Conservation (phyloP, 331 rosid genomes). For the Saraca asoca region DNA sequence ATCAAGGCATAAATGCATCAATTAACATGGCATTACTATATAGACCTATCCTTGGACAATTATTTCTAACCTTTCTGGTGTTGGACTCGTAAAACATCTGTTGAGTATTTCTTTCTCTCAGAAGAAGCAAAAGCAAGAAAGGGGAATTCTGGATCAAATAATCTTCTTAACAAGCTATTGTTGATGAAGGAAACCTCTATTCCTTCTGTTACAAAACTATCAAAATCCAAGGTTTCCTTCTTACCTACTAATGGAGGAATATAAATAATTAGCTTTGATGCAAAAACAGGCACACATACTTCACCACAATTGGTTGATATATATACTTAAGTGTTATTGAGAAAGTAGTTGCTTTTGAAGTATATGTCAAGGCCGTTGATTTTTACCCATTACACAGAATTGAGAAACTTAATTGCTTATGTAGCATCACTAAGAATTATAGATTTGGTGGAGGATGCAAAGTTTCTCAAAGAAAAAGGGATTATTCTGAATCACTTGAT, state of each 20-base stretch:
- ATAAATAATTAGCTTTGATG: slow-evolving; percentile 55
- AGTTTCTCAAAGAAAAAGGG: slow-evolving; percentile 60
- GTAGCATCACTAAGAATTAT: too few relatives aligned
- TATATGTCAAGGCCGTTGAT: slow-evolving; percentile 62
- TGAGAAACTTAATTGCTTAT: too few relatives aligned
- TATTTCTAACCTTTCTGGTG: slow-evolving; percentile 66
- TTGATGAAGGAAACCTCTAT: slow-evolving; percentile 62
- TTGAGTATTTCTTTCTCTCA: slow-evolving; percentile 43
- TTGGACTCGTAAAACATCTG: slow-evolving; percentile 51
- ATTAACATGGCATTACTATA: slow-evolving; percentile 44
- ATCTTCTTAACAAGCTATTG: slow-evolving; percentile 38
- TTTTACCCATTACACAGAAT: slow-evolving; percentile 74
- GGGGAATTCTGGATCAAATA: slow-evolving; percentile 36
- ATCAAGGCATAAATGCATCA: slow-evolving; percentile 30
- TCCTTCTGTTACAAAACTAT: slow-evolving; percentile 62
- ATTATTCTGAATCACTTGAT: slow-evolving; percentile 64
- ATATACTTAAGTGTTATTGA: slow-evolving; percentile 55
- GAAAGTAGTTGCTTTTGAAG: slow-evolving; percentile 78
- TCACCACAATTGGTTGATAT: slow-evolving; percentile 51
- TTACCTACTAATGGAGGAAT: slow-evolving; percentile 50
- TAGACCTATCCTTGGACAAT: slow-evolving; percentile 68
- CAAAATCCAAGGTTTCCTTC: slow-evolving; percentile 56
- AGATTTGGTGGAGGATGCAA: slow-evolving; percentile 71
- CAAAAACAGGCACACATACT: slow-evolving; percentile 41
- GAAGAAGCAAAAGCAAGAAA: slow-evolving; percentile 42